Conservation (phyloP, 2,329 filamentous ascomycete genomes). For the Pseudogymnoascus sp. region DNA sequence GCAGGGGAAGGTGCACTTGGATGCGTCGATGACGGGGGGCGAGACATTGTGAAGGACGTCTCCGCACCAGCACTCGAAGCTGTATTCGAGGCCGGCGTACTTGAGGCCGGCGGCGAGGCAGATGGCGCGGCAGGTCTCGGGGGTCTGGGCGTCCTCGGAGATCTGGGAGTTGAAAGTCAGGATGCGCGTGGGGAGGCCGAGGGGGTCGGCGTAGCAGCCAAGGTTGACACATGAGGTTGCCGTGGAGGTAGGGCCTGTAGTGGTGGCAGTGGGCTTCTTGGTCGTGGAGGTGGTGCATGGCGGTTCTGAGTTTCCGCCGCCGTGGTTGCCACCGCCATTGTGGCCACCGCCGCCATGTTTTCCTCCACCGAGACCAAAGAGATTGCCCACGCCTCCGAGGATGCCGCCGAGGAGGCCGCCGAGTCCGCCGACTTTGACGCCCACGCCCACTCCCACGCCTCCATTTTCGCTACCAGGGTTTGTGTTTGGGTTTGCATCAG, state of each 20-base stretch:
- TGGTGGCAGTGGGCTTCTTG: not conserved
- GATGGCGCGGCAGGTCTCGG: slow-evolving; percentile 40
- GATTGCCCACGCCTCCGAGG: not conserved
- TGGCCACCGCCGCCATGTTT: not conserved
- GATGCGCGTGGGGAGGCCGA: not conserved
- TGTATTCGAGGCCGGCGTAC: slow-evolving; percentile 30
- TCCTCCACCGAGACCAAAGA: not conserved
- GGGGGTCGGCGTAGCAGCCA: slow-evolving; percentile 18
- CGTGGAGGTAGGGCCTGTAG: slow-evolving; percentile 24
- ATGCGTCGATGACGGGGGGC: slow-evolving; percentile 1
- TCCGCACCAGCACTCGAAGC: slow-evolving; percentile 10
- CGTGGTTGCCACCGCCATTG: not conserved
- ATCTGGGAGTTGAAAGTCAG: not conserved
- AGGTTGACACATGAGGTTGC: slow-evolving; percentile 4
- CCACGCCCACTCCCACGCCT: not conserved
- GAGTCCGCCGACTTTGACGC: not conserved
- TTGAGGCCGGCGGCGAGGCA: slow-evolving; percentile 35
- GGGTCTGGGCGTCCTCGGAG: not conserved
- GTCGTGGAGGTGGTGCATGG: not conserved
- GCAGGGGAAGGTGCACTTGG: slow-evolving; percentile 14
- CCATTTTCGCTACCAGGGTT: not conserved
- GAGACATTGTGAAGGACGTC: not conserved
- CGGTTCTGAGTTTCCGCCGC: not conserved
- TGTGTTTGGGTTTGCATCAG: not conserved
- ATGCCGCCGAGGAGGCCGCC: not conserved